A percentile compares a stretch with the other conserved stretches of the same genome.
Conservation (phyloP, 768 basidiomycete genomes). For the Leccinum fibrillosum region DNA sequence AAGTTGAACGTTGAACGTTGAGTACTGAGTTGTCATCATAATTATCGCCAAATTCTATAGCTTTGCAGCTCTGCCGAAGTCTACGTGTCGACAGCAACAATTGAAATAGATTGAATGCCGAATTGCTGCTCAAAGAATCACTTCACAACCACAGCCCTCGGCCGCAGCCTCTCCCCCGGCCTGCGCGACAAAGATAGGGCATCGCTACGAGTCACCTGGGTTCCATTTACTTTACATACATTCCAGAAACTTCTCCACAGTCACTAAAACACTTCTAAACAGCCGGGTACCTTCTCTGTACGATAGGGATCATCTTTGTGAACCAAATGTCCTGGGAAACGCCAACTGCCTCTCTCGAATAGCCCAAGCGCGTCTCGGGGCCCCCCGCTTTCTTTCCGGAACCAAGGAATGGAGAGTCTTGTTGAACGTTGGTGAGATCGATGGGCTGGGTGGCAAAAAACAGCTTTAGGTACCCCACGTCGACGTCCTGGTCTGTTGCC, state of each 20-base stretch:
- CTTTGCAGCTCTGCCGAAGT: too few relatives aligned
- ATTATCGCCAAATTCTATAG: too few relatives aligned
- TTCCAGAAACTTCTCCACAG: not conserved
- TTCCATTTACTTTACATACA: not conserved
- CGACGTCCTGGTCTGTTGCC: not conserved
- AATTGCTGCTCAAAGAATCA: too few relatives aligned
- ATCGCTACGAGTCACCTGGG: too few relatives aligned
- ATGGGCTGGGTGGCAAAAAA: not conserved
- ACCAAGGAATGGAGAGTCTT: not conserved
- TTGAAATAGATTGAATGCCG: too few relatives aligned
- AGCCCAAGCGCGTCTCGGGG: not conserved
- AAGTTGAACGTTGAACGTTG: too few relatives aligned
- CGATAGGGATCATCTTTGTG: slow-evolving; percentile 15
- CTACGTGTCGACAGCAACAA: too few relatives aligned
- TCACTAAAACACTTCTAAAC: not conserved
- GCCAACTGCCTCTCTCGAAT: not conserved
- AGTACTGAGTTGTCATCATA: too few relatives aligned
- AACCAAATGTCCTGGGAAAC: slow-evolving; percentile 18
- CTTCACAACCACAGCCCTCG: too few relatives aligned
- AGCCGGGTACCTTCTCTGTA: slow-evolving; percentile 10
- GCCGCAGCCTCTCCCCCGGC: too few relatives aligned
- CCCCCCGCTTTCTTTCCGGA: not conserved
- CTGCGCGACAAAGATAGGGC: too few relatives aligned
- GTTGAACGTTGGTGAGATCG: not conserved
- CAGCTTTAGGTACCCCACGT: not conserved